Evolutionary conservation across 768 basidiomycete genomes (phyloP).

Genomic region (Suillus tomentosus): DNA sequence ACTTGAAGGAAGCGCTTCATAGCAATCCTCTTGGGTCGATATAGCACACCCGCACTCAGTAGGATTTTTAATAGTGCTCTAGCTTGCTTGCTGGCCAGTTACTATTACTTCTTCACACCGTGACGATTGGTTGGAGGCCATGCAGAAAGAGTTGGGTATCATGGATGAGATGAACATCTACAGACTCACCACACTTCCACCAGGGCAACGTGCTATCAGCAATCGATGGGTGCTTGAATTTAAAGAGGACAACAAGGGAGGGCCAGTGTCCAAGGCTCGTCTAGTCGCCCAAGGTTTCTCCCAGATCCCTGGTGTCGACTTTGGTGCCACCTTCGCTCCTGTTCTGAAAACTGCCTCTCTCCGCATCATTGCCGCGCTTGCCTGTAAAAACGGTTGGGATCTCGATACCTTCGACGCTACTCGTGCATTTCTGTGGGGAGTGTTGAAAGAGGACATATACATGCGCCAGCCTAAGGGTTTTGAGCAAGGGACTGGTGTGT

Average conservation of each 20-base stretch:
- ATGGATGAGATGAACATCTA: neutral
- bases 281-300: slow-evolving; percentile 9
- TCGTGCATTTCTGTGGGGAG: slow-evolving; percentile 40
- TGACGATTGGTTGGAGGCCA: neutral
- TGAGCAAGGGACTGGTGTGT: neutral
- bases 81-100: too few species aligned
- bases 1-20: too few species aligned
- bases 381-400: slow-evolving; percentile 29
- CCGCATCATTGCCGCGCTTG: neutral
- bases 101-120: too few species aligned
- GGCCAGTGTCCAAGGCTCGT: neutral
- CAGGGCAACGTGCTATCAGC: neutral
- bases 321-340: too few species aligned
- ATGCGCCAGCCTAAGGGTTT: slow-evolving; percentile 41
- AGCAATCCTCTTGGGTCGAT: too few species aligned
- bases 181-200: neutral
- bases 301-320: slow-evolving; percentile 14
- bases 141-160: neutral
- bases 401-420: slow-evolving; percentile 47
- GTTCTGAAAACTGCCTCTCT: slow-evolving; percentile 14
- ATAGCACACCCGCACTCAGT: too few species aligned
- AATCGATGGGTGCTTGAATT: neutral
- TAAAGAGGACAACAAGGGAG: neutral
- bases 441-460: slow-evolving; percentile 39
- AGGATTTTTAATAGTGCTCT: too few species aligned